Conservation (phyloP, 345 rosid species). For the Turnera subulata region DNA sequence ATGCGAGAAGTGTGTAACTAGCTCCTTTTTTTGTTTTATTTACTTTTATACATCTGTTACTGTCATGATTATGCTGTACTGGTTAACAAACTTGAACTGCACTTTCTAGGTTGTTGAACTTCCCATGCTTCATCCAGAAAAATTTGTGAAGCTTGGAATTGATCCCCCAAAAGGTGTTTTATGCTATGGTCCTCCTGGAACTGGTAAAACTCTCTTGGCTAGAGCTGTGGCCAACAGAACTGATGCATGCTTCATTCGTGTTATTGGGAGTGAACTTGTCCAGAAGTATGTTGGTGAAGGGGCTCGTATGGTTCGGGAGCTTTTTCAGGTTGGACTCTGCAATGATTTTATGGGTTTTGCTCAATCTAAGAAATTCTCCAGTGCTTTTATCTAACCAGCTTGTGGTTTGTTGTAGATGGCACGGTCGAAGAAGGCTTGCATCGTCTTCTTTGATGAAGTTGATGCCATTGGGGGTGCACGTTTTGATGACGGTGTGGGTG, state of each 20-base stretch:
- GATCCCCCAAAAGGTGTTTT: conserved; percentile 99
- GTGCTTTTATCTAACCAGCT: conserved; percentile 1
- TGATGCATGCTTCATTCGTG: conserved; percentile 97
- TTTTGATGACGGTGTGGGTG: conserved; percentile 80
- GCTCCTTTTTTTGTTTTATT: not conserved
- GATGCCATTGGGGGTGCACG: conserved; percentile 90
- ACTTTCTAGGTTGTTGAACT: conserved; percentile 78
- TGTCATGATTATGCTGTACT: too few species aligned
- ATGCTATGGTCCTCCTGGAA: conserved; percentile 98
- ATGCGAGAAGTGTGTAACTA: conserved; percentile 74
- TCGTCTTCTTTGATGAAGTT: conserved; percentile 80
- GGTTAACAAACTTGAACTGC: too few species aligned
- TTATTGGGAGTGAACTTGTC: conserved; percentile 97
- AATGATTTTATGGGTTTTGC: not conserved
- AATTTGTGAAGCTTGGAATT: conserved; percentile 96
- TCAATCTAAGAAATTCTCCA: not conserved
- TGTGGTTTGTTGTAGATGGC: conserved; percentile 54
- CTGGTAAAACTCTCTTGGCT: conserved; percentile 90
- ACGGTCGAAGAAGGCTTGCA: conserved; percentile 80
- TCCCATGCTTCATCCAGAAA: conserved; percentile 99
- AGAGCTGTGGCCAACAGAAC: conserved; percentile 99
- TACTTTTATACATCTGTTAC: not conserved
- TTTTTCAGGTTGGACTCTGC: conserved; percentile 67
- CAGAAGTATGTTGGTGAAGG: conserved; percentile 99
- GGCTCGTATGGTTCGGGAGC: conserved; percentile 96